phyloP scores from a whole-genome alignment of 306 rosid genomes.

The Sicyos edulis region DNA sequence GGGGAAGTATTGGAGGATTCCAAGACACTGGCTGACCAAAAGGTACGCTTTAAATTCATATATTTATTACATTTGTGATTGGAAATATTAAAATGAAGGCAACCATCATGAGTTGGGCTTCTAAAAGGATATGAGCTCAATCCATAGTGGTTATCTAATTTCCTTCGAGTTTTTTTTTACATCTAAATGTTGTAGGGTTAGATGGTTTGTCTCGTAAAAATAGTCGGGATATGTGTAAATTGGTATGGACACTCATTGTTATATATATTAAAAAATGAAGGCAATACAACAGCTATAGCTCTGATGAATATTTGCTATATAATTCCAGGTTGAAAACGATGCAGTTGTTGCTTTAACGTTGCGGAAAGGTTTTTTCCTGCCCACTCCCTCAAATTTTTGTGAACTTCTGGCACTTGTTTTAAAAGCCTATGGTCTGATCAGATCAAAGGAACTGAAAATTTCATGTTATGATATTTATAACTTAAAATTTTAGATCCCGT shows the following conservation, averaged over 20 bases:
- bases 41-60: constrained; percentile 33
- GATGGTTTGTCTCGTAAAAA: no score
- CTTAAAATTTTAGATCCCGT: no score
- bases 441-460: neutral
- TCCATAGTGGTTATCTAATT: no score
- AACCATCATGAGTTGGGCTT: no score
- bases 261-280: constrained; percentile 20
- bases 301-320: constrained; percentile 24
- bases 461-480: neutral
- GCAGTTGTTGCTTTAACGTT: constrained; percentile 76
- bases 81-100: no score
- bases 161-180: no score
- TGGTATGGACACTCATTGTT: no score
- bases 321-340: constrained; percentile 78
- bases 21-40: constrained; percentile 80
- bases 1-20: constrained; percentile 72
- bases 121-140: no score
- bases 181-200: no score
- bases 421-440: neutral
- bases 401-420: neutral
- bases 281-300: constrained; percentile 46
- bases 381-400: neutral
- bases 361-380: constrained; percentile 50
- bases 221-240: no score
- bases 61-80: neutral